Conservation (phyloP, 768 basidiomycete species). For the Pleurotus ostreatus region DNA sequence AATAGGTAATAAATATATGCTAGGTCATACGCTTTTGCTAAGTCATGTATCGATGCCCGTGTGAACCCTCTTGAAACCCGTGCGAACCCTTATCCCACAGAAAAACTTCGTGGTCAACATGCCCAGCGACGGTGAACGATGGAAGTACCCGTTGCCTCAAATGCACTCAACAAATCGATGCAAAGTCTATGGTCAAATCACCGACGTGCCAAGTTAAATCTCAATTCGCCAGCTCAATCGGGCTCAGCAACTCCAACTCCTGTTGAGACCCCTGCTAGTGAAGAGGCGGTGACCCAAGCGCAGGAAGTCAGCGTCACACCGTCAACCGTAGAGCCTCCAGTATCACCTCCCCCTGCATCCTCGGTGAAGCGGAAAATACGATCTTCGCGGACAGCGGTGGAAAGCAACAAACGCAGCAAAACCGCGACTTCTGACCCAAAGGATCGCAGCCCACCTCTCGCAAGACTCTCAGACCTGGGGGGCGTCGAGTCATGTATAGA, state of each 20-base stretch:
- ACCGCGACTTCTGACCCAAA: constrained; percentile 39
- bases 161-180: constrained; percentile 74
- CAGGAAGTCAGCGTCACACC: constrained; percentile 11
- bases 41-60: too few relatives aligned
- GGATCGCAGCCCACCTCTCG: constrained; percentile 68
- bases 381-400: constrained; percentile 38
- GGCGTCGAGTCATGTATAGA: constrained; percentile 85
- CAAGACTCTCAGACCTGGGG: constrained; percentile 81
- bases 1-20: too few relatives aligned
- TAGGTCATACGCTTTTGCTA: too few relatives aligned
- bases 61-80: too few relatives aligned
- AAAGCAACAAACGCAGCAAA: constrained; percentile 58
- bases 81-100: too few relatives aligned
- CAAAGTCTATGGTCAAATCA: constrained; percentile 76
- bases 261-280: constrained; percentile 15
- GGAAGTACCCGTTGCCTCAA: constrained; percentile 29
- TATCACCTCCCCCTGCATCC: constrained; percentile 14
- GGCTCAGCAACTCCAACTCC: constrained; percentile 21
- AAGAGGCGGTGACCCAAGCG: constrained; percentile 16
- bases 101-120: too few relatives aligned
- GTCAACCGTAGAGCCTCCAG: constrained; percentile 3
- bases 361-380: constrained; percentile 63
- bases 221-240: constrained; percentile 43
- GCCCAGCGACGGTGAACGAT: neutral
- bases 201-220: constrained; percentile 60